Evolutionary conservation across 805 yeast genomes (phyloP), one percentile per base, ranked within the genome.

Genomic region (Cyberlindnera xylosilytica): DNA sequence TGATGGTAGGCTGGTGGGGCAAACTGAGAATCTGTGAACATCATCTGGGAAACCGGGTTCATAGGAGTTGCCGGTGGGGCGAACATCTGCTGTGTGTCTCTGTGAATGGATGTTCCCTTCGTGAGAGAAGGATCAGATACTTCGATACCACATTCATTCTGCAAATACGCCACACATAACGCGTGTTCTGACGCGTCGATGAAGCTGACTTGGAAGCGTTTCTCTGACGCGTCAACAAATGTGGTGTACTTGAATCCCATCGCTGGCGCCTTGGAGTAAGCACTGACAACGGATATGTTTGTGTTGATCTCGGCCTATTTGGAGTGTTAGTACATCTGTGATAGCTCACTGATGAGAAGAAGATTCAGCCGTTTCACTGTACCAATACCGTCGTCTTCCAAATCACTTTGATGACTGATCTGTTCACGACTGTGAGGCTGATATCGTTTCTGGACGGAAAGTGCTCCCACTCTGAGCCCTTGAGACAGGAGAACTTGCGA

Each of bases 371-470:
- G 19, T 40, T 35, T 9, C 15, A 24, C 31, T 39, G 15, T 49
- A 56, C 60, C 43, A 56, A 34, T 10, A 49, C 42, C 7, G 52
- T 37, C 22, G 47, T 28, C 36, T 47, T 41, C 56, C 58, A 50
- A 17, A 45, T 38, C 27, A 56, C 30, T 23, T 46, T 51, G 31
- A 53, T 34, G 17, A 28, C 13, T 10, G 31, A 19, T 7, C 35
- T 26, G 23, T 32, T 35, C 6, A 20, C 18, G 17, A 51, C 37
- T 2, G 36, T 22, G 36, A 57, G 34, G 9, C 40, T n/a, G 17
- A 57, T 45, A 22, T 49, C 60, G 27, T 44, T 37, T 23, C 56
- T 44, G 1, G 59, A 39, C 3, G 59, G 60, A 42, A 56, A 52
- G 33, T 57, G 59, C 34, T 49, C 47, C 62, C 62, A 57, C 6